Base-by-base conservation (phyloP, 1,284 basidiomycete genomes). In the Athelia sp. region DNA sequence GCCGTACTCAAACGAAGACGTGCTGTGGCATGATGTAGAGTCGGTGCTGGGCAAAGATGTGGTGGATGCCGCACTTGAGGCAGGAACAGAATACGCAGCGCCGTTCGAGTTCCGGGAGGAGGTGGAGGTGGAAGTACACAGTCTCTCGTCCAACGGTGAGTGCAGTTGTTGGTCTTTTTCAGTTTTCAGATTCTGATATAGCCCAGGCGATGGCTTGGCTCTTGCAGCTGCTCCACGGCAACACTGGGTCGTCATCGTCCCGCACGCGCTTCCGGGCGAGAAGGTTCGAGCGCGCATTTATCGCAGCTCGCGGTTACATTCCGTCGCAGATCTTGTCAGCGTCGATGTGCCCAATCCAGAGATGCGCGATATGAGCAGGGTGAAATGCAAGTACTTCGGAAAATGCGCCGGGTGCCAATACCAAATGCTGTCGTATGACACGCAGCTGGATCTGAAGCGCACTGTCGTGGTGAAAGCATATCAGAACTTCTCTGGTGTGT, bases 381-480 rank as follows among this genome's bases (percentile, higher is more conserved):
- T 90, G 0, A 73, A 77, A 50, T 98, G 94, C 71, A 81, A 83
- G 58, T 94, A 98, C 64, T 98, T 96, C 71, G 87, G 87, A 0
- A 74, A 72, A 47, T 97, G 93, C 59, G 82, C 75, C 10, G 87
- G 86, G 1, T 90, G 85, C 59, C 87, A 90, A 60, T 88, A 89
- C 62, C 86, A 94, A 83, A 93, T 93, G 82, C 73, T 98, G 2
- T 84, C 92, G 0, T 98, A 98, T 59, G 81, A 87, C 15, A 81
- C 77, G 6, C 96, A 98, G 63, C 79, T 99, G 14, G 75, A 84
- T 29, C 75, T 96, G 54, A 99, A 99, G 68, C 80, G 83, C 8
- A 76, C 86, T 31, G 93, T 96, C 1, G 86, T 99, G n/a, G 73
- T 87, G 34, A 87, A 90, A 51, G 93, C 94, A 1, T 97, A 92